Evolutionary conservation across 768 basidiomycete species (phyloP).

Genomic region (Panellus pusillus): DNA sequence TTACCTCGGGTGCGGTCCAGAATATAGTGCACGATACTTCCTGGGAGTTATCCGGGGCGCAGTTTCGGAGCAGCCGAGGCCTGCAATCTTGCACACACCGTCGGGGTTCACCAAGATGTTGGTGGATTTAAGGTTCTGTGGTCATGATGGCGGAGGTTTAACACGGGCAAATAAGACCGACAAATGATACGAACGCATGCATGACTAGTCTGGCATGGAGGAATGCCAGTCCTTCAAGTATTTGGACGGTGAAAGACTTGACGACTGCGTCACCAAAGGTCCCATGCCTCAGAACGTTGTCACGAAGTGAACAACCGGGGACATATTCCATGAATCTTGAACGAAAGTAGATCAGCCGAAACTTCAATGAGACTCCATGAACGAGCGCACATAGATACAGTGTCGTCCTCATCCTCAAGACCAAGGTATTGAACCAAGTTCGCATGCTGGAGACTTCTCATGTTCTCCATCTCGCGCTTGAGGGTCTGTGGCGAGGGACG

Average conservation of each 20-base stretch:
- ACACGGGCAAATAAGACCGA: background rate
- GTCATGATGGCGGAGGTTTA: conserved; percentile 2
- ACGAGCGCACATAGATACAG: conserved; percentile 59
- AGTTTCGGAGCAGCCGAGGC: conserved; percentile 35
- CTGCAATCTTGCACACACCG: conserved; percentile 69
- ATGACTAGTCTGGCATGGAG: conserved; percentile 69
- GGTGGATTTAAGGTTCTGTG: conserved; percentile 76
- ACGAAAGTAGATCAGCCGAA: background rate
- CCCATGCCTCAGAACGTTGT: conserved; percentile 65
- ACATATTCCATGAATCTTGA: conserved; percentile 79
- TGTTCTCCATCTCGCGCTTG: conserved; percentile 71
- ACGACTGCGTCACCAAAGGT: conserved; percentile 70
- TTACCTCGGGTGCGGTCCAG: conserved; percentile 81
- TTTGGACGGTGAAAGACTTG: conserved; percentile 71
- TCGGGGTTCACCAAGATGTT: conserved; percentile 75
- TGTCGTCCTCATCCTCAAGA: conserved; percentile 60
- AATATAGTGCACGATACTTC: conserved; percentile 35
- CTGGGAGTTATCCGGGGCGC: conserved; percentile 49
- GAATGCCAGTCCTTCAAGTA: conserved; percentile 70
- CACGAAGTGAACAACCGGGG: conserved; percentile 72
- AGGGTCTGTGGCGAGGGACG: conserved; percentile 50
- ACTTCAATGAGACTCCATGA: background rate
- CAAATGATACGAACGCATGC: conserved; percentile 47
- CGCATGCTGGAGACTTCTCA: conserved; percentile 75
- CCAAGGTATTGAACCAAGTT: conserved; percentile 81